Conservation (phyloP, 2,329 filamentous ascomycete genomes). For the Paecilomyces variotii region DNA sequence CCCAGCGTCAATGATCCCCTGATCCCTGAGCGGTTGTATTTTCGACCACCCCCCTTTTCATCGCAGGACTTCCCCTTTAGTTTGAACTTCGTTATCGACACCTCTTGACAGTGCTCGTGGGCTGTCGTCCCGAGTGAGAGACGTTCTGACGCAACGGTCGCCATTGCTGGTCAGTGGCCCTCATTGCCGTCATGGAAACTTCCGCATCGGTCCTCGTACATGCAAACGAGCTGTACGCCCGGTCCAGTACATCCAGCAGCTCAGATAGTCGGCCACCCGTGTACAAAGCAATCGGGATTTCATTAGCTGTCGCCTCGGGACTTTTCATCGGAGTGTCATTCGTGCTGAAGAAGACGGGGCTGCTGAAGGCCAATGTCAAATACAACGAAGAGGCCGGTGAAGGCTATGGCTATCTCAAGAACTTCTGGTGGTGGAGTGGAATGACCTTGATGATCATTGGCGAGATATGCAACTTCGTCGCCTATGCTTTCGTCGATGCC, state of each 20-base stretch:
- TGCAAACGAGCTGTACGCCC: constrained; percentile 37
- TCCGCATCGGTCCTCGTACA: constrained; percentile 30
- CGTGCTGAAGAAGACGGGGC: constrained; percentile 86
- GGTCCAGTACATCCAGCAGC: constrained; percentile 27
- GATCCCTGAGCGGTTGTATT: neutral
- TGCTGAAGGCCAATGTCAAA: constrained; percentile 88
- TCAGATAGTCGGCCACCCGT: constrained; percentile 40
- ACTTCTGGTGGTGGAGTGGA: constrained; percentile 86
- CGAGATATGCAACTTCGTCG: constrained; percentile 94
- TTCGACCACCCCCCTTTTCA: neutral
- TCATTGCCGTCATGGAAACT: constrained; percentile 34
- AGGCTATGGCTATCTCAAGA: constrained; percentile 95
- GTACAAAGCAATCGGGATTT: constrained; percentile 83
- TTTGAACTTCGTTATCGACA: neutral
- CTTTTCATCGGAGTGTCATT: constrained; percentile 92
- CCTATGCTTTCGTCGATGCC: constrained; percentile 93
- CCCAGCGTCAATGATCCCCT: neutral
- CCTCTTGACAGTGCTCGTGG: neutral
- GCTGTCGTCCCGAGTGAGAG: neutral
- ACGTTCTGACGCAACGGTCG: constrained; percentile 5
- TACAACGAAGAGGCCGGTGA: constrained; percentile 94
- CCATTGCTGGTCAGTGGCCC: constrained; percentile 17
- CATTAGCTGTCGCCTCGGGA: constrained; percentile 77
- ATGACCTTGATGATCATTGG: constrained; percentile 97
- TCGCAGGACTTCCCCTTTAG: neutral